Evolutionary conservation across 108 stramenopile species (phyloP), one percentile per base, ranked within the genome.

Genomic region (Parmales sp.): DNA sequence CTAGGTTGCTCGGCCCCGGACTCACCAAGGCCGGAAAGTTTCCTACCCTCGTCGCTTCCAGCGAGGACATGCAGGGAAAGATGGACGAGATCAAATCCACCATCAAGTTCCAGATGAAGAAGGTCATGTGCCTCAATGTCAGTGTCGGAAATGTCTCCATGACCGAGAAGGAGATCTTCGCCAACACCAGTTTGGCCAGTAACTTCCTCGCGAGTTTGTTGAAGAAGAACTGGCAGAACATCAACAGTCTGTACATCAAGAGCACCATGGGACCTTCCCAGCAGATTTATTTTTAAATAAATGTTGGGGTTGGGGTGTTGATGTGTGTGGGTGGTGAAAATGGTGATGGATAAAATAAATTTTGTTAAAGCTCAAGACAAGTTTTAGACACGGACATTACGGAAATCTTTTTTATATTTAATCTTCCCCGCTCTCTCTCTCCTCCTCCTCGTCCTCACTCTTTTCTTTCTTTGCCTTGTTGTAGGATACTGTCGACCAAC

Each of bases 61-160:
- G 83, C 25, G 97, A 98, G 64, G 90, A 95, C 75, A 92, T 98
- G 83, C 89, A 94, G 82, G 92, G 90, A 77, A 99, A 98, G 94
- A 91, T 97, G 54, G 95, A 99, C 69, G 95, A 94, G 81, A 81
- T 95, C 74, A 94, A 95, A 82, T 85, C 92, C 65, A 98, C 96
- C 76, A 95, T 98, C 90, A 99, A 99, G 89, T 99, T 98, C 87
- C 98, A 99, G 89, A 98, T 99, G 98, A 99, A 98, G 95, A 99
- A 99, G 88, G 98, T 98, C 38, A 95, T 97, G 94, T 97, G 96
- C 89, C 82, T 99, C 34, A 95, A 91, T 74, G 95, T 97, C 70
- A 92, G 96, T 70, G 94, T 99, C 65, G 98, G 91, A 72, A 94
- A 98, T 76, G 87, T 95, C 28, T 72, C 70, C 51, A 89, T 93